Base-by-base conservation (phyloP, 2,329 filamentous ascomycete species). In the Leptographium lundbergii region DNA sequence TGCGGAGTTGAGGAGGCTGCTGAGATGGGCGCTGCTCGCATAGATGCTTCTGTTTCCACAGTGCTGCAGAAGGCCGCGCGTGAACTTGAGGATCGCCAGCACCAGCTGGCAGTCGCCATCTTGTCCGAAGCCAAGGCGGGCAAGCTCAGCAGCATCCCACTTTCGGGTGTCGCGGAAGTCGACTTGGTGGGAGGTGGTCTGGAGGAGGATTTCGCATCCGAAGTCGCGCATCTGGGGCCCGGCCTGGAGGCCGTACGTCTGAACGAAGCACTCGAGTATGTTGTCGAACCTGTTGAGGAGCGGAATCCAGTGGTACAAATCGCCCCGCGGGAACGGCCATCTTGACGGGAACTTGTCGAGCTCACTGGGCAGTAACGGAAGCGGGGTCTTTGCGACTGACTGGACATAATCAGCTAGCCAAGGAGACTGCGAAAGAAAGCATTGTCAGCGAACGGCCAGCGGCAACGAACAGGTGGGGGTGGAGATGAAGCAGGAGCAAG, bases 21-120 rank as follows among this genome's bases (percentile, higher is more conserved):
- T 94, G 62, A 99, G 76, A 66, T 95, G 89, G 64, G 86, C 80
- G 70, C 92, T 97, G 76, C 94, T 99, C 61, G 87, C 89, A 71
- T 97, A 99, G 66, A 99, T 85, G 74, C 91, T 96, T 65, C 95
- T 81, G 69, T 99, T 99, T 61, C 92, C 94, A 72, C 94, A 99
- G 69, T 96, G 94, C 70, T 97, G 90, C 57, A 97, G 75, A 34
- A 99, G 78, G 71, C 95, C 81, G 62, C 87, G 84, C 25, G 91
- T 96, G 72, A 99, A 99, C 65, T 82, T 79, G 61, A 99, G 77
- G 58, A 97, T 80, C 34, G 82, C 79, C 69, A 95, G 86, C 59
- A 97, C 75, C 62, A 99, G 78, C 67, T 88, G 77, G 65, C 85
- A 79, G 71, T 99, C 94, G 65, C 88, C 91, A 67, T 96, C 88